Conservation (phyloP, 169 alveolate species). For the Plasmodium relictum region DNA sequence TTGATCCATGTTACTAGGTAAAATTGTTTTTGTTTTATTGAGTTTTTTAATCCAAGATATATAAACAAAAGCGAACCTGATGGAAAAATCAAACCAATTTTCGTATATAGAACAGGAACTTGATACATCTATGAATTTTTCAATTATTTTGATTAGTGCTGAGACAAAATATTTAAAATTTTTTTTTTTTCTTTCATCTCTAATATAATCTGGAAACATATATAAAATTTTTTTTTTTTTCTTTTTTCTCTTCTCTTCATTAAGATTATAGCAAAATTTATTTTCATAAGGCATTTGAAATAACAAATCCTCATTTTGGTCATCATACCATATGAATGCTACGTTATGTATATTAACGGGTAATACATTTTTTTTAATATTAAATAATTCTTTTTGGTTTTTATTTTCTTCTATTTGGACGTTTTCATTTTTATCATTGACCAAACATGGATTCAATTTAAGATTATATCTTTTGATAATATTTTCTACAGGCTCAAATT, state of each 20-base stretch:
- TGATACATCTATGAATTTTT: slow-evolving; percentile 44
- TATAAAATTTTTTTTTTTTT: slow-evolving; percentile 15
- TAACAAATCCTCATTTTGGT: slow-evolving; percentile 63
- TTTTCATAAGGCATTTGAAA: slow-evolving; percentile 73
- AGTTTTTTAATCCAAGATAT: slow-evolving; percentile 71
- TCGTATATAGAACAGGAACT: slow-evolving; percentile 41
- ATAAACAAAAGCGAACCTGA: slow-evolving; percentile 73
- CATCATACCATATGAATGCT: slow-evolving; percentile 76
- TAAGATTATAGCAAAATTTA: slow-evolving; percentile 35
- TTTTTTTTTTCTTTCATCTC: slow-evolving; percentile 42
- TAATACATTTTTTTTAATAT: slow-evolving; percentile 40
- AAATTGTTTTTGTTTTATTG: slow-evolving; percentile 14
- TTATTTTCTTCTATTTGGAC: slow-evolving; percentile 8
- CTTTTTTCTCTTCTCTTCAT: not conserved
- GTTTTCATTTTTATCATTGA: not conserved
- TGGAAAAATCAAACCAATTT: slow-evolving; percentile 77
- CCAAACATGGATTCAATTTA: slow-evolving; percentile 9
- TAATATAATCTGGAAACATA: slow-evolving; percentile 26
- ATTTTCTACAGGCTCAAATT: slow-evolving; percentile 71
- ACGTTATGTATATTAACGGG: slow-evolving; percentile 47
- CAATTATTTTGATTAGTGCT: slow-evolving; percentile 64
- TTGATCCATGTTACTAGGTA: slow-evolving; percentile 58
- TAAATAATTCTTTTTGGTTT: slow-evolving; percentile 24
- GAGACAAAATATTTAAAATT: slow-evolving; percentile 70
- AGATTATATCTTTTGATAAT: slow-evolving; percentile 70